A percentile compares a stretch with the other conserved stretches of the same genome.
phyloP scores from a whole-genome alignment of 768 basidiomycete genomes.

The Mycena belliarum region DNA sequence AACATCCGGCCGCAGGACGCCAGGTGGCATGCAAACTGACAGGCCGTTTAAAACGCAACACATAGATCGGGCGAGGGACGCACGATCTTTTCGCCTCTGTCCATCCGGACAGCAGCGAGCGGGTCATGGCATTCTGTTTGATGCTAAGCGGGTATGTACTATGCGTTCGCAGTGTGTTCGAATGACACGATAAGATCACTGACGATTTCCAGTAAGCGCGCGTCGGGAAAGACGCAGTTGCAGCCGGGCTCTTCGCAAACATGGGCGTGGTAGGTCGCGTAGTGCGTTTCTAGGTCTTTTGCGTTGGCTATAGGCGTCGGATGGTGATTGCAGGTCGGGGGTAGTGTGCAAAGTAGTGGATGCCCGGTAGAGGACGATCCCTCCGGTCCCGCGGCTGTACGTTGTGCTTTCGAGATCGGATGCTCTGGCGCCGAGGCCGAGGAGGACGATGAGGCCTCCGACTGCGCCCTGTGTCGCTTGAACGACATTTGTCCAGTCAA shows the following conservation, averaged over 20 bases:
- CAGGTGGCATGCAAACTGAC: slow-evolving; percentile 79
- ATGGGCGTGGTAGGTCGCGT: slow-evolving; percentile 81
- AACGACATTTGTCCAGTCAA: slow-evolving; percentile 24
- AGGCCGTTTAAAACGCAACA: slow-evolving; percentile 9
- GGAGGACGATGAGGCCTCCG: slow-evolving; percentile 37
- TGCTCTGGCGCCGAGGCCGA: slow-evolving; percentile 24
- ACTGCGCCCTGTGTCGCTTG: slow-evolving; percentile 41
- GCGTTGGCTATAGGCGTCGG: slow-evolving; percentile 67
- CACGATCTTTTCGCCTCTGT: slow-evolving; percentile 86
- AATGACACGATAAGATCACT: slow-evolving; percentile 33
- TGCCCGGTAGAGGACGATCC: slow-evolving; percentile 27
- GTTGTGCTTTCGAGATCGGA: slow-evolving; percentile 35
- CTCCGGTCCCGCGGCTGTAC: slow-evolving; percentile 24
- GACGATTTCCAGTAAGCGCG: slow-evolving; percentile 75
- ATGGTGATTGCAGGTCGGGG: slow-evolving; percentile 75
- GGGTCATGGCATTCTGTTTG: slow-evolving; percentile 90
- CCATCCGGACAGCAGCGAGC: slow-evolving; percentile 70
- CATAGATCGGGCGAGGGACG: slow-evolving; percentile 27
- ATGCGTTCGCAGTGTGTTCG: slow-evolving; percentile 1
- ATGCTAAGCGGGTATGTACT: slow-evolving; percentile 54
- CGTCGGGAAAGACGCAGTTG: slow-evolving; percentile 84
- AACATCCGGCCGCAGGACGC: slow-evolving; percentile 60
- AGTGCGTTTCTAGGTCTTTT: slow-evolving; percentile 78
- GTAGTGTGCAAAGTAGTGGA: slow-evolving; percentile 67
- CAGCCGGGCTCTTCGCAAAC: slow-evolving; percentile 74